Conservation (phyloP, 495 filamentous ascomycete species). For the Evernia prunastri region DNA sequence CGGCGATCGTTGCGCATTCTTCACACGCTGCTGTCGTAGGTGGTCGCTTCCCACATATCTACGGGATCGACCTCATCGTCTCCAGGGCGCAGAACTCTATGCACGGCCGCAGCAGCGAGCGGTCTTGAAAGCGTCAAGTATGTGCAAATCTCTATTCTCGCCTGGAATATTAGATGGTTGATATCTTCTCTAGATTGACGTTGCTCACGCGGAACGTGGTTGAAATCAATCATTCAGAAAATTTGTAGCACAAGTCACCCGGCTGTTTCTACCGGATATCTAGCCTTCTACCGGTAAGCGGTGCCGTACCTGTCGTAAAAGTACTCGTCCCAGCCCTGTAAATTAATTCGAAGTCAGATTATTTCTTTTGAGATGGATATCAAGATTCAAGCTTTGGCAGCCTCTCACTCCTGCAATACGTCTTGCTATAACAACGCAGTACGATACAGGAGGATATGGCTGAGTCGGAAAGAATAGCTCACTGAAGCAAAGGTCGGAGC, state of each 20-base stretch:
- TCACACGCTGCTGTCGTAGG: not conserved
- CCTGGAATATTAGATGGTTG: not conserved
- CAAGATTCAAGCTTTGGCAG: not conserved
- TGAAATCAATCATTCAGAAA: not conserved
- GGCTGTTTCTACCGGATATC: not conserved
- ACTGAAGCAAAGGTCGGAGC: not conserved
- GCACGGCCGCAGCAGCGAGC: not conserved
- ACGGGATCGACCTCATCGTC: not conserved
- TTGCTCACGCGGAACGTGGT: not conserved
- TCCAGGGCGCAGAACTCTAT: not conserved
- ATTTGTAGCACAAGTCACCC: not conserved
- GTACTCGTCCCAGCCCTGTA: not conserved
- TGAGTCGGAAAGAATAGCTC: not conserved
- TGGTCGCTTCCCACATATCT: not conserved
- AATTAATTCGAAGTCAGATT: not conserved
- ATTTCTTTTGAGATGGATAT: not conserved
- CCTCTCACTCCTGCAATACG: not conserved
- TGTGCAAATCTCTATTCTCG: not conserved
- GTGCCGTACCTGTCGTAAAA: not conserved
- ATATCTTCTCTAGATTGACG: not conserved
- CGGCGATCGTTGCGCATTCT: not conserved
- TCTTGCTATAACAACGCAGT: not conserved
- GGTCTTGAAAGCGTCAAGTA: not conserved
- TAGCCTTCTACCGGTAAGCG: not conserved
- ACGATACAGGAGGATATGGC: not conserved